These are phyloP conservation scores for Pulveroboletus sp. DNA, from an alignment of 768 basidiomycete genomes.

Conservation along the genomic window DNA sequence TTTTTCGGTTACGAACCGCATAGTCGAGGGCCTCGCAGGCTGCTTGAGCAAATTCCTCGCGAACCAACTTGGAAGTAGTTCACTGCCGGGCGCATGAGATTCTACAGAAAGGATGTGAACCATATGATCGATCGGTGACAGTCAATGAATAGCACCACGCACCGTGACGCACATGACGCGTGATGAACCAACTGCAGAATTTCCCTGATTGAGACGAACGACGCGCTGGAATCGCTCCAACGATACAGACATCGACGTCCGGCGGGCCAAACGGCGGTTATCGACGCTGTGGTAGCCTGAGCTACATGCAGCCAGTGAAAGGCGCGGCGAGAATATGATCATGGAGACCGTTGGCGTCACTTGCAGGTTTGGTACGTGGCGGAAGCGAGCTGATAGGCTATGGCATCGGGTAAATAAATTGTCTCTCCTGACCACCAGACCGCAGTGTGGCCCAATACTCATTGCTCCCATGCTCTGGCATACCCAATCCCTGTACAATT, in stretches of 20 bases:
- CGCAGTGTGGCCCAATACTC: too few species aligned
- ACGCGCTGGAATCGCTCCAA: constrained; percentile 93
- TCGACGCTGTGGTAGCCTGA: constrained; percentile 14
- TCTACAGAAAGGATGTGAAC: constrained; percentile 98
- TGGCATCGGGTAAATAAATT: too few species aligned
- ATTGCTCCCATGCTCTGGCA: too few species aligned
- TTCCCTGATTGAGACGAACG: constrained; percentile 92
- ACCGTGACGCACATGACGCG: constrained; percentile 29
- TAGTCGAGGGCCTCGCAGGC: constrained; percentile 71
- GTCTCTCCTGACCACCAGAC: too few species aligned
- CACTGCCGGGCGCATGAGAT: constrained; percentile 84
- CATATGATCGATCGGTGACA: constrained; percentile 49
- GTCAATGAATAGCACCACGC: not conserved
- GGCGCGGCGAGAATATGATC: constrained; percentile 12
- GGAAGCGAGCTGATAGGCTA: too few species aligned
- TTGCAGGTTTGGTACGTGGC: too few species aligned
- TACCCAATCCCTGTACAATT: too few species aligned
- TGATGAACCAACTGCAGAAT: constrained; percentile 86
- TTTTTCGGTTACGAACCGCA: constrained; percentile 80
- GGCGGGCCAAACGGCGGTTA: constrained; percentile 51
- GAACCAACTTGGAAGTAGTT: constrained; percentile 86
- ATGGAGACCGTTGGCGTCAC: too few species aligned
- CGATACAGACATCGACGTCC: constrained; percentile 95
- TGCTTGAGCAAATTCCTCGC: constrained; percentile 73
- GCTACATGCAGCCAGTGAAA: too few species aligned